phyloP scores from a whole-genome alignment of 257 asterid genomes.

The Solanum sparsipilum region DNA sequence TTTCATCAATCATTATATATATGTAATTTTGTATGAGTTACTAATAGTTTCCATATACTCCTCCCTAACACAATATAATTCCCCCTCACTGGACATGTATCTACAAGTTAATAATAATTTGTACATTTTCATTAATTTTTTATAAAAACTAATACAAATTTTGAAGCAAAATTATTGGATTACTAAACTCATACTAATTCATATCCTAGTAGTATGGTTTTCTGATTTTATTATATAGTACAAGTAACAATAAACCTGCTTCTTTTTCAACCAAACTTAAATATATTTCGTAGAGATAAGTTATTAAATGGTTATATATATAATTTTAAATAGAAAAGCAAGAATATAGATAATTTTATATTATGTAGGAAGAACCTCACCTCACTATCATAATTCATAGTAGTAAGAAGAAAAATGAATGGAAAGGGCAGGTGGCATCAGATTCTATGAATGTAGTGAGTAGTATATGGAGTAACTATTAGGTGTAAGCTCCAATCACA shows the following conservation, averaged over 20 bases:
- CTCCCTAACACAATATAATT: not conserved
- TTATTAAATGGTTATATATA: not conserved
- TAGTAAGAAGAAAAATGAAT: not conserved
- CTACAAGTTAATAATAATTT: not conserved
- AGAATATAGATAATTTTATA: not conserved
- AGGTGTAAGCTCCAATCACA: not conserved
- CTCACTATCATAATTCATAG: not conserved
- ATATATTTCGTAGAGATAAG: not conserved
- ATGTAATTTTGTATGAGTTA: not conserved
- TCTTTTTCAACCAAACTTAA: not conserved
- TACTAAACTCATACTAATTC: not conserved
- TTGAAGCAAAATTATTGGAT: not conserved
- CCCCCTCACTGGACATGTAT: not conserved
- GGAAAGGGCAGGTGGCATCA: not conserved
- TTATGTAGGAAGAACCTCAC: not conserved
- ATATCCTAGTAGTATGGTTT: not conserved
- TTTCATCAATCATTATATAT: not conserved
- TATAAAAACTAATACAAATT: not conserved
- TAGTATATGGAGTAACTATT: not conserved
- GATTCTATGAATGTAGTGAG: not conserved
- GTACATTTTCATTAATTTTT: not conserved
- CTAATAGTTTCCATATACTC: not conserved
- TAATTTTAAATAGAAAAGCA: not conserved
- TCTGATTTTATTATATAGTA: not conserved
- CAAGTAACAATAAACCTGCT: not conserved